Conservation (phyloP, 257 asterid species). For the Fraxinus pennsylvanica region DNA sequence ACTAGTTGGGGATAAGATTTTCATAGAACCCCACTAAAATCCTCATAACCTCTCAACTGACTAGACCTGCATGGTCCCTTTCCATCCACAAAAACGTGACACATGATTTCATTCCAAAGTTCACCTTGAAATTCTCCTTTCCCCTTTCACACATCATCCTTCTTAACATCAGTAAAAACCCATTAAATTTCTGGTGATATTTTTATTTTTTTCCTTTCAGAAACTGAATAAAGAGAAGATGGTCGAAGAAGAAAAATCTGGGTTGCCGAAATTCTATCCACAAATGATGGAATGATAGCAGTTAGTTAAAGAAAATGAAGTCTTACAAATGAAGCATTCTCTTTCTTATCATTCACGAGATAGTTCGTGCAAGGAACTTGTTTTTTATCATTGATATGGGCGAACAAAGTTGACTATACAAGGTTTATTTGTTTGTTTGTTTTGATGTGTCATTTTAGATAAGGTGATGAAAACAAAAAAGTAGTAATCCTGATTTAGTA, state of each 20-base stretch:
- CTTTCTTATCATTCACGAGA: slow-evolving; percentile 27
- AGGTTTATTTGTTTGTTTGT: slow-evolving; percentile 17
- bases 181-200: not conserved
- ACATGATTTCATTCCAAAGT: slow-evolving; percentile 28
- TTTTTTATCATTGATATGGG: slow-evolving; percentile 6
- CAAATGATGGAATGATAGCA: not conserved
- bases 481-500: slow-evolving; percentile 22
- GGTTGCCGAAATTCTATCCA: no score
- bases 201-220: no score
- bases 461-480: slow-evolving; percentile 23
- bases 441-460: slow-evolving; percentile 24
- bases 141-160: not conserved
- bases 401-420: slow-evolving; percentile 36
- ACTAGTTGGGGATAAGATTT: not conserved
- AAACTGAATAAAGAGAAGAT: no score
- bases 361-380: slow-evolving; percentile 9
- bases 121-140: slow-evolving; percentile 39
- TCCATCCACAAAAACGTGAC: slow-evolving; percentile 11
- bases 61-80: not conserved
- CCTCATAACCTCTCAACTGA: slow-evolving; percentile 11
- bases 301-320: not conserved
- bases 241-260: no score
- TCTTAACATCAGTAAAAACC: not conserved
- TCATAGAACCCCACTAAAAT: not conserved
- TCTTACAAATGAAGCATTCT: slow-evolving; percentile 9